A percentile compares a stretch with the other conserved stretches of the same genome.
phyloP scores from a whole-genome alignment of 352 stramenopile genomes.

The Plasmopara viticola region DNA sequence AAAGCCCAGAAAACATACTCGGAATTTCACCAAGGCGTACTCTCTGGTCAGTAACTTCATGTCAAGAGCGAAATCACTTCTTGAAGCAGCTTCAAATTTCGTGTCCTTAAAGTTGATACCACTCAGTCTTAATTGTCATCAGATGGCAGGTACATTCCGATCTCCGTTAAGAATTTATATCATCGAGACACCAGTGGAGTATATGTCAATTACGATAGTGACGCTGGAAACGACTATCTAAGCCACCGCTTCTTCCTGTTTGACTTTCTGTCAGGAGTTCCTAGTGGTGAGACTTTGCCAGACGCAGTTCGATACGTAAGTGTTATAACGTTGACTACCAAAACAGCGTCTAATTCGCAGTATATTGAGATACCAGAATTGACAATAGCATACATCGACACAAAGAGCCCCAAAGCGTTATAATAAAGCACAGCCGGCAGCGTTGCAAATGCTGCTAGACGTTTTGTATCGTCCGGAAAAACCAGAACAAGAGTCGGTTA shows the following conservation, averaged over 20 bases:
- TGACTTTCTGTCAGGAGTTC: conserved; percentile 70
- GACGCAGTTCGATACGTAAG: conserved; percentile 68
- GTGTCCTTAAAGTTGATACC: no score
- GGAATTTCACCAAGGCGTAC: no score
- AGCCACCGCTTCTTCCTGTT: conserved; percentile 91
- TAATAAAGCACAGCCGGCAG: no score
- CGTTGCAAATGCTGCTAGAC: no score
- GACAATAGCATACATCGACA: conserved; percentile 74
- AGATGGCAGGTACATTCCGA: conserved; percentile 60
- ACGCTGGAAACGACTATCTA: conserved; percentile 82
- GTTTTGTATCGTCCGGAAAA: no score
- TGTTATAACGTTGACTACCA: conserved; percentile 57
- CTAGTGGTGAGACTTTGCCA: conserved; percentile 33
- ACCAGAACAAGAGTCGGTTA: no score
- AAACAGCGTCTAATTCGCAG: conserved; percentile 35
- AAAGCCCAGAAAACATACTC: no score
- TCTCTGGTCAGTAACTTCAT: no score
- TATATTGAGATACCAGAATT: conserved; percentile 67
- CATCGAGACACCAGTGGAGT: conserved; percentile 58
- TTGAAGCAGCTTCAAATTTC: no score
- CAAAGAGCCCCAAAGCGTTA: conserved; percentile 21
- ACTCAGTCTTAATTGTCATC: no score
- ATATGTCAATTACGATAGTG: conserved; percentile 78
- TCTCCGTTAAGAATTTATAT: conserved; percentile 87
- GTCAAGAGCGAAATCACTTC: no score